Conservation (phyloP, 805 yeast species). For the Candida boidinii region DNA sequence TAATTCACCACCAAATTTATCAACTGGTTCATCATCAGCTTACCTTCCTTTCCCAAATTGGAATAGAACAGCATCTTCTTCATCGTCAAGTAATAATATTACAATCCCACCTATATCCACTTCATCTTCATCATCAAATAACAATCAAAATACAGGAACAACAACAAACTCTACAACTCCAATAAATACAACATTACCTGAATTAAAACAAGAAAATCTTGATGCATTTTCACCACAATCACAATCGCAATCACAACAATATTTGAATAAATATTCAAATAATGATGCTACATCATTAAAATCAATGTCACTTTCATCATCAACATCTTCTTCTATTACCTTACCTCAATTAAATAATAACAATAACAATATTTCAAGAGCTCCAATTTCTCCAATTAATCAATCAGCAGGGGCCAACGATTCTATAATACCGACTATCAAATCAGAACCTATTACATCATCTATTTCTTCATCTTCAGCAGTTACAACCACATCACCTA, state of each 20-base stretch:
- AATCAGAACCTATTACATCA: background rate
- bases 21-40: constrained; percentile 1
- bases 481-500: background rate
- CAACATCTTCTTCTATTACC: too few relatives aligned
- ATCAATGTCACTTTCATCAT: too few relatives aligned
- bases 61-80: background rate
- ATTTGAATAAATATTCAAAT: too few relatives aligned
- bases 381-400: too few relatives aligned
- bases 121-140: background rate
- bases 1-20: background rate
- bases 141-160: constrained; percentile 2
- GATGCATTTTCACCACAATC: too few relatives aligned
- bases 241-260: too few relatives aligned
- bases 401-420: too few relatives aligned
- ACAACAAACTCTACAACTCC: constrained; percentile 3
- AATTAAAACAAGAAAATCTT: constrained; percentile 12
- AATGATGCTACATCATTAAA: too few relatives aligned
- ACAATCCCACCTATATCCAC: constrained; percentile 1
- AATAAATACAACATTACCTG: background rate
- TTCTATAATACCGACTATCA: background rate
- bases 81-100: too few relatives aligned
- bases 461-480: background rate
- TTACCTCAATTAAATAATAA: too few relatives aligned
- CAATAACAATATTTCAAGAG: too few relatives aligned
- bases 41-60: background rate